Evolutionary conservation across 441 rosid species (phyloP), one percentile per base, ranked within the genome.

Genomic region (Manihot esculenta): DNA sequence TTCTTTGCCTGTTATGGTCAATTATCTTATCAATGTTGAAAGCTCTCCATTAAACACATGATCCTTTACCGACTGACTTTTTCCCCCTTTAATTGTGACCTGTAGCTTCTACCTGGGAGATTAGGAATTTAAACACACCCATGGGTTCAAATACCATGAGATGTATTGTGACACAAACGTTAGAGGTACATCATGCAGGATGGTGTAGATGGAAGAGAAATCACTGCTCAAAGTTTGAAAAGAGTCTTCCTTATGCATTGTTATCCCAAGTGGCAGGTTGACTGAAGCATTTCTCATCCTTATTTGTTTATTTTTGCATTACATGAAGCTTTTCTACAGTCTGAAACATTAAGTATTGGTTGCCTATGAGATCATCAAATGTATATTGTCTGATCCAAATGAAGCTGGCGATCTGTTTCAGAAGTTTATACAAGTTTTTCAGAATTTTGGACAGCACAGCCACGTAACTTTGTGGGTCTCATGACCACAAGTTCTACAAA

Each of bases 71-170:
- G 47, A 66, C 50, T 64, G 48, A n/a, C 26, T 47, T 57, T 26
- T 76, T 68, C 12, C 59, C 44, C 17, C 35, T 62, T 35, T 74
- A 68, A 47, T 57, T 71, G 51, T 80, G 77, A 35, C 77, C 82
- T 83, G 74, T 77, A 96, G 99, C 99, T 71, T 93, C 98, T 64
- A 86, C 92, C 64, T 96, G 99, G 99, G 99, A 96, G 90, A 88
- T 96, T 61, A 86, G 88, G 80, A 79, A 77, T 78, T 74, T 96
- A 74, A 87, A 82, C 66, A 67, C 85, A 64, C 89, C 96, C 49
- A 79, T 76, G 86, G 95, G 93, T 78, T 81, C 93, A 55, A 86
- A 75, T 68, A 71, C 81, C 55, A 76, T 83, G 74, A 90, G 81
- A 82, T 88, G 97, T 84, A 85, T 96, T 70, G 90, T 93, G 73